Evolutionary conservation across 805 yeast genomes (phyloP), one percentile per base, ranked within the genome.

Genomic region (Kodamaea jinghongensis): DNA sequence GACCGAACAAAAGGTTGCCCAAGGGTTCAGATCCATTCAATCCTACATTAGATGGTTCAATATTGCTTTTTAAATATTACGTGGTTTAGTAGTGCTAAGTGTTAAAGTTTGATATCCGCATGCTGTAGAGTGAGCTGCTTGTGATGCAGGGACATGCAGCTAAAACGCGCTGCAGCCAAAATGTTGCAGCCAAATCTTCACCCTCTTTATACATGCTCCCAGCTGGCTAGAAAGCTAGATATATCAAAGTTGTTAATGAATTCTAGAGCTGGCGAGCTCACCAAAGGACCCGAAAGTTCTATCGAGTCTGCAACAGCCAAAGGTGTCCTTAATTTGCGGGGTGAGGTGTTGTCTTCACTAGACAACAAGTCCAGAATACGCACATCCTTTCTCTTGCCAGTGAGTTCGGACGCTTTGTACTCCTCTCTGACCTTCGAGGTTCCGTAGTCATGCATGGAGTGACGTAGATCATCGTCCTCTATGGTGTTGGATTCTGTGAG

Each of bases 381-480:
- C 52, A 42, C 47, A 14, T 42, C 44, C n/a, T 41, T 45, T 14
- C 39, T 34, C 17, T 28, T 42, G 17, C 44, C 25, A 5, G 30
- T 29, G 3, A 32, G 20, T 28, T 34, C 32, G 16, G 41, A 45
- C 12, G 48, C 45, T 12, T 43, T 38, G 28, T 48, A 47, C 4
- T 45, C 49, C 29, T 61, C 66, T 22, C 37, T 37, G 3, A 61
- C 56, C 34, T 54, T 56, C 4, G 58, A 55, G 30, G 51, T 57
- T 10, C 66, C 65, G 42, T 59, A 61, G 41, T 62, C 65, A 23
- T 56, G 60, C 41, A 62, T 41, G 6, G 55, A 50, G 33, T 58
- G 56, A 28, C 60, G 43, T 3, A 59, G 34, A 15, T 44, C 44
- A 10, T 51, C 56, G 23, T 56, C 50, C 36, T 50, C 49, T 20